A percentile compares a stretch with the other conserved stretches of the same genome.
Conservation (phyloP, 305 asterid species). For the Galium porrigens region DNA sequence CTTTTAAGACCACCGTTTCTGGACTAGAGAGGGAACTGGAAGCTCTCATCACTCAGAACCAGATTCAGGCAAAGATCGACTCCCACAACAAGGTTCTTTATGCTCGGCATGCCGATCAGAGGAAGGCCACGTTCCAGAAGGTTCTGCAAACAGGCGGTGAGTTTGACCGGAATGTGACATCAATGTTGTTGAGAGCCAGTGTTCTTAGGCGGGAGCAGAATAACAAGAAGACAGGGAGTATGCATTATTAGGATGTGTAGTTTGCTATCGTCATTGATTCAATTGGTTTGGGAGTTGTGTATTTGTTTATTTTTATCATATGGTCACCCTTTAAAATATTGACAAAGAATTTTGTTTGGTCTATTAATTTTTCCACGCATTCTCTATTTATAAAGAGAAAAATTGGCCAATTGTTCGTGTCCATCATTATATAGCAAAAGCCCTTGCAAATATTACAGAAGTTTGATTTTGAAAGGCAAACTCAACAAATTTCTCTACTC, state of each 20-base stretch:
- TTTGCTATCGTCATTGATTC: no score
- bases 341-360: no score
- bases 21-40: conserved; percentile 85
- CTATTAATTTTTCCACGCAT: no score
- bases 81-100: conserved; percentile 82
- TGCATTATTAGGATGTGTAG: conserved; percentile 16
- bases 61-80: conserved; percentile 92
- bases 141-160: conserved; percentile 70
- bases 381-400: no score
- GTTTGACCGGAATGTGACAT: conserved; percentile 55
- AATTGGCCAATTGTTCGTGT: no score
- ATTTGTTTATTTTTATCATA: no score
- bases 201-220: conserved; percentile 62
- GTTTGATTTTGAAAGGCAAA: no score
- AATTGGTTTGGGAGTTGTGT: no score
- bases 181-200: conserved; percentile 82
- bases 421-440: no score
- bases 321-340: no score
- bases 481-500: no score
- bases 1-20: conserved; percentile 58
- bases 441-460: no score
- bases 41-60: conserved; percentile 67
- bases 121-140: conserved; percentile 79
- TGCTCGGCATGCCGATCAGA: conserved; percentile 90
- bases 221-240: conserved; percentile 29